Evolutionary conservation across 2,329 filamentous ascomycete species (phyloP).

Genomic region (Grosmannia clavigera): DNA sequence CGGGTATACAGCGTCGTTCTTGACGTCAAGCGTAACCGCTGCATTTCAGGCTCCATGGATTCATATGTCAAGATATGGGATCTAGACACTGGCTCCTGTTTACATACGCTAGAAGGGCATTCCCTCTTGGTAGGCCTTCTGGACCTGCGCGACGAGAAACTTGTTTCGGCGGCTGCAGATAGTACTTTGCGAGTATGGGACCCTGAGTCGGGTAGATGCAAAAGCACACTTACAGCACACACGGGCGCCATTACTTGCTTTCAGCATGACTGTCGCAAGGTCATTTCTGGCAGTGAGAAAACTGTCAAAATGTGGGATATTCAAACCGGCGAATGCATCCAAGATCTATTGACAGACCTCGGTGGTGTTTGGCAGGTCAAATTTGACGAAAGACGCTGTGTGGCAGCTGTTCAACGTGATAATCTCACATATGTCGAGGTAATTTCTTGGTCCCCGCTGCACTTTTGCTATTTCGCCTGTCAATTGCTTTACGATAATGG

Average conservation of each 20-base stretch:
- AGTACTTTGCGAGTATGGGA: slow-evolving; percentile 96
- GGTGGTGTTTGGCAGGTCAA: slow-evolving; percentile 99
- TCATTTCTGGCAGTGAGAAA: slow-evolving; percentile 90
- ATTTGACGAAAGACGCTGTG: slow-evolving; percentile 89
- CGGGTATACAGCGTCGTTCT: slow-evolving; percentile 97
- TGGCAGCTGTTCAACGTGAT: slow-evolving; percentile 90
- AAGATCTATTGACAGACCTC: slow-evolving; percentile 83
- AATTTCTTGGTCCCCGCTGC: slow-evolving; percentile 19
- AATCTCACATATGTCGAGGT: slow-evolving; percentile 94
- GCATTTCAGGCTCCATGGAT: slow-evolving; percentile 98
- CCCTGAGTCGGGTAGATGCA: slow-evolving; percentile 81
- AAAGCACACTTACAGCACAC: slow-evolving; percentile 80
- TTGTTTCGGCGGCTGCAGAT: slow-evolving; percentile 91
- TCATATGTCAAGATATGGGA: slow-evolving; percentile 98
- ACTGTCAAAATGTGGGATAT: slow-evolving; percentile 99
- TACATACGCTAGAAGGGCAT: slow-evolving; percentile 88
- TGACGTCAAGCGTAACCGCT: slow-evolving; percentile 81
- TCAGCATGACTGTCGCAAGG: slow-evolving; percentile 92
- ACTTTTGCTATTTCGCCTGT: slow-evolving; percentile 1
- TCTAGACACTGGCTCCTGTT: slow-evolving; percentile 67
- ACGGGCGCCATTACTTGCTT: slow-evolving; percentile 98
- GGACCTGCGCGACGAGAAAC: slow-evolving; percentile 75
- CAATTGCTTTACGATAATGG: neutral
- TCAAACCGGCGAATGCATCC: slow-evolving; percentile 78
- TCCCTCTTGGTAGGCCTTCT: slow-evolving; percentile 83